phyloP scores from a whole-genome alignment of 257 asterid species.

The Capsicum chinense region DNA sequence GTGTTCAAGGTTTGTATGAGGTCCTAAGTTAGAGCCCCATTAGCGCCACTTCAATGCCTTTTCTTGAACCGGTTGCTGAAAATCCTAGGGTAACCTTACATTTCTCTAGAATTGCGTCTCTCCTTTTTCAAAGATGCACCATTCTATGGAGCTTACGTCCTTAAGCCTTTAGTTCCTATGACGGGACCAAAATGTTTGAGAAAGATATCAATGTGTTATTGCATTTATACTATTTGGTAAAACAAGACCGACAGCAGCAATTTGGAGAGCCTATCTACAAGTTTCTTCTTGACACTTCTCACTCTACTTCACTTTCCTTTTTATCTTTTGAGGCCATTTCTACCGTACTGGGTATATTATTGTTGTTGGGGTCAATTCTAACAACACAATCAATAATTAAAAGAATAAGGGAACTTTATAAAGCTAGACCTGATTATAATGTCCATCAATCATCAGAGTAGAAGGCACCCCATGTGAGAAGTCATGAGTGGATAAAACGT shows the following conservation, averaged over 20 bases:
- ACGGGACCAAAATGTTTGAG: background rate
- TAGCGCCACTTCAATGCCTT: conserved; percentile 12
- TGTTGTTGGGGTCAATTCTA: conserved; percentile 17
- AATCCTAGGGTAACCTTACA: background rate
- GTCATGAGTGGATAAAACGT: conserved; percentile 62
- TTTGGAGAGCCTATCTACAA: background rate
- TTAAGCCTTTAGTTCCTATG: background rate
- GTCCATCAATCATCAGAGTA: conserved; percentile 63
- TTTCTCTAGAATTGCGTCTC: background rate
- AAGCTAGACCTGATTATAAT: conserved; percentile 60
- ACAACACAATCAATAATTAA: background rate
- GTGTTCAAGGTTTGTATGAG: background rate
- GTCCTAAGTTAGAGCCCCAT: conserved; percentile 3
- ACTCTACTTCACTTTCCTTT: background rate
- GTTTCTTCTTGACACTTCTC: background rate
- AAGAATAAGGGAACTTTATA: background rate
- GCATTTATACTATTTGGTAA: background rate
- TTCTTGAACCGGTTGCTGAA: background rate
- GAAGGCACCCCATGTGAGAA: conserved; percentile 68
- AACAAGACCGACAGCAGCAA: background rate
- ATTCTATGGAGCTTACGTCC: background rate
- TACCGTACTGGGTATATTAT: background rate
- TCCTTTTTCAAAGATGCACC: conserved; percentile 8
- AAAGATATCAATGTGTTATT: background rate
- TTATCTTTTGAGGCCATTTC: background rate